Conservation (phyloP, 2,329 filamentous ascomycete genomes). For the Trichoderma gracile region DNA sequence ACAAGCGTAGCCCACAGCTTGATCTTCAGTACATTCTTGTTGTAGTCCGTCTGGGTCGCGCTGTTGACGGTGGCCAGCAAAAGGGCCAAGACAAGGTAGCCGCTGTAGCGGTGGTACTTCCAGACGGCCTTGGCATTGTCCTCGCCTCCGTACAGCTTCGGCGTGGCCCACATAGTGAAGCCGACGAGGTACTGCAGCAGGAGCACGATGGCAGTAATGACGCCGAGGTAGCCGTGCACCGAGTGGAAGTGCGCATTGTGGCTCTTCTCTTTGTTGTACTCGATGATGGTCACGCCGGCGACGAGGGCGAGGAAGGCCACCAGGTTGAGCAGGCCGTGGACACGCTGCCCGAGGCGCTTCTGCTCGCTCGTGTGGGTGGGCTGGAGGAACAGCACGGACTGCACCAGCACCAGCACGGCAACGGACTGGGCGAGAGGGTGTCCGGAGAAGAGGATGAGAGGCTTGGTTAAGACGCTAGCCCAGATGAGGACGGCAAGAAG, state of each 20-base stretch:
- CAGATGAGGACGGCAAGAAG: slow-evolving; percentile 77
- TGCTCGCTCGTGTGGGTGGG: slow-evolving; percentile 77
- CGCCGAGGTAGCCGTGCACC: slow-evolving; percentile 78
- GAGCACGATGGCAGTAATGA: slow-evolving; percentile 70
- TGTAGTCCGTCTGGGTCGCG: slow-evolving; percentile 76
- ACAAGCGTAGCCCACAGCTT: slow-evolving; percentile 74
- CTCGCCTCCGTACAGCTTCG: slow-evolving; percentile 72
- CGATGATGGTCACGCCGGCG: slow-evolving; percentile 69
- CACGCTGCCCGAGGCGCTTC: slow-evolving; percentile 61
- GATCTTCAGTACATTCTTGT: slow-evolving; percentile 66
- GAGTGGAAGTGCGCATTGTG: slow-evolving; percentile 74
- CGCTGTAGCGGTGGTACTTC: slow-evolving; percentile 81
- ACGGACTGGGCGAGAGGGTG: slow-evolving; percentile 74
- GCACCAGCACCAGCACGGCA: slow-evolving; percentile 72
- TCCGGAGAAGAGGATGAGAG: slow-evolving; percentile 78
- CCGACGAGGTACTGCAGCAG: slow-evolving; percentile 75
- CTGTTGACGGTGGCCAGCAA: slow-evolving; percentile 73
- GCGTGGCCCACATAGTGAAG: slow-evolving; percentile 77
- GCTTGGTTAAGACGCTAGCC: slow-evolving; percentile 69
- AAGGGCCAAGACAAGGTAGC: slow-evolving; percentile 71
- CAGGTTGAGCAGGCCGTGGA: slow-evolving; percentile 71
- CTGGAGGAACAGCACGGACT: slow-evolving; percentile 83
- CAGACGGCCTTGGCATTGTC: slow-evolving; percentile 80
- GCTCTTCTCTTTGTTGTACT: slow-evolving; percentile 78
- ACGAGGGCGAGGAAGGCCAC: slow-evolving; percentile 62